phyloP scores from a whole-genome alignment of 805 yeast genomes.

The Yamadazyma scolyti region DNA sequence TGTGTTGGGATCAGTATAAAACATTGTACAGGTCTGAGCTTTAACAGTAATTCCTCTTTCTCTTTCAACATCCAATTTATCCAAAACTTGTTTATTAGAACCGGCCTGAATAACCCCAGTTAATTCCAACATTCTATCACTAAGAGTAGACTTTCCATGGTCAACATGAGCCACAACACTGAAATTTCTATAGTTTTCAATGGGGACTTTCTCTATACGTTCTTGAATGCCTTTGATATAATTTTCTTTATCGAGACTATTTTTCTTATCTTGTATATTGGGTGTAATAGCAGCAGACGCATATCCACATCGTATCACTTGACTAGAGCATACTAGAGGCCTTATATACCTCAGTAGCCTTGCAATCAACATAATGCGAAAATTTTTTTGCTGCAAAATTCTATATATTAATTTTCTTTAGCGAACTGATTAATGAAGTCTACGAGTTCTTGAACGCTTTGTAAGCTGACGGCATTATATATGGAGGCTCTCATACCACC shows the following conservation, averaged over 20 bases:
- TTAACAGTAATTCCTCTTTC: conserved; percentile 96
- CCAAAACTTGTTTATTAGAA: conserved; percentile 77
- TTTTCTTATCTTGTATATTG: conserved; percentile 2
- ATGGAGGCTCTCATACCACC: conserved; percentile 95
- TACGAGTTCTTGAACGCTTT: conserved; percentile 55
- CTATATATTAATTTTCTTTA: conserved; percentile 19
- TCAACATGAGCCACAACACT: conserved; percentile 97
- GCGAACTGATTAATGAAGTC: conserved; percentile 62
- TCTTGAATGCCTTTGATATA: conserved; percentile 38
- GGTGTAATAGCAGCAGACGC: background rate
- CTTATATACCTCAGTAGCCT: too few species aligned
- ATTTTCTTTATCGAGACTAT: conserved; percentile 25
- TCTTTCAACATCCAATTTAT: conserved; percentile 88
- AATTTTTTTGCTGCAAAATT: conserved; percentile 4
- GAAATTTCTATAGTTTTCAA: conserved; percentile 80
- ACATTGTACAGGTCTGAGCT: conserved; percentile 96
- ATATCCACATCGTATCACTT: too few species aligned
- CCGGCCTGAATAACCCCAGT: conserved; percentile 87
- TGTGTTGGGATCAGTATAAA: conserved; percentile 56
- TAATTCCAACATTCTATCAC: conserved; percentile 81
- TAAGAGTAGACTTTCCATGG: conserved; percentile 82
- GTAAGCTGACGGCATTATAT: conserved; percentile 77
- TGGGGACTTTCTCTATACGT: conserved; percentile 74
- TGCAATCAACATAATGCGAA: too few species aligned
- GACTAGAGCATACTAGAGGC: background rate